These are phyloP conservation scores for Eucalyptus grandis DNA, from an alignment of 345 rosid species.

Conservation along the genomic window DNA sequence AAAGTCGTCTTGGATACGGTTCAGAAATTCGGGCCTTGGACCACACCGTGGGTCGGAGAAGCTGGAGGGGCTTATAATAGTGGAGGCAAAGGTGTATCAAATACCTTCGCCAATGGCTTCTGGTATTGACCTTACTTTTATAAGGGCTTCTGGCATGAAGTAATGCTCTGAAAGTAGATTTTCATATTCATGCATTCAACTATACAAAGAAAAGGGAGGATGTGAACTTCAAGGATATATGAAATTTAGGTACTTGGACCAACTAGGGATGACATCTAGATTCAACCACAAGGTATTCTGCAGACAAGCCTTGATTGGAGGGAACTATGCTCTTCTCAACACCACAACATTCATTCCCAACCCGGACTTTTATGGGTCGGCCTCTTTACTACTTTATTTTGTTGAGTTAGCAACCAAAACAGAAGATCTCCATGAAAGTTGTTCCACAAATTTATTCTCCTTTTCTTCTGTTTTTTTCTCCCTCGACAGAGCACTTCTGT, in stretches of 20 bases:
- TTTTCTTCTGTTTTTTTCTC: background rate
- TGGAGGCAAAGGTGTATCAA: conserved; percentile 51
- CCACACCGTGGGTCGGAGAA: conserved; percentile 56
- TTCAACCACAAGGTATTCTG: conserved; percentile 56
- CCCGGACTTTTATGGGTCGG: conserved; percentile 53
- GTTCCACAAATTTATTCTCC: background rate
- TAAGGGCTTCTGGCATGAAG: background rate
- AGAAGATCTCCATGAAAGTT: background rate
- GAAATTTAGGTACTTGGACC: conserved; percentile 43
- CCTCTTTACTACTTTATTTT: background rate
- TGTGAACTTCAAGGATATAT: background rate
- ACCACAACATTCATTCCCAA: conserved; percentile 44
- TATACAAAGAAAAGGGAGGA: background rate
- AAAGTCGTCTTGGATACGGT: conserved; percentile 5
- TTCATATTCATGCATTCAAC: background rate
- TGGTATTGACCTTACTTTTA: conserved; percentile 11
- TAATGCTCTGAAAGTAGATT: background rate
- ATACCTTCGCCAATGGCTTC: conserved; percentile 47
- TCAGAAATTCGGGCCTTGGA: conserved; percentile 27
- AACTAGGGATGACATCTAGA: conserved; percentile 46
- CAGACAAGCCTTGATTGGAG: conserved; percentile 60
- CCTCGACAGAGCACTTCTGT: conserved; percentile 30
- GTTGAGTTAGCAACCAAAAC: background rate
- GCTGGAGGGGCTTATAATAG: conserved; percentile 63
- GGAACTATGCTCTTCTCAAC: conserved; percentile 54